Base-by-base conservation (phyloP, 352 stramenopile species). In the Globisporangium parvum region DNA sequence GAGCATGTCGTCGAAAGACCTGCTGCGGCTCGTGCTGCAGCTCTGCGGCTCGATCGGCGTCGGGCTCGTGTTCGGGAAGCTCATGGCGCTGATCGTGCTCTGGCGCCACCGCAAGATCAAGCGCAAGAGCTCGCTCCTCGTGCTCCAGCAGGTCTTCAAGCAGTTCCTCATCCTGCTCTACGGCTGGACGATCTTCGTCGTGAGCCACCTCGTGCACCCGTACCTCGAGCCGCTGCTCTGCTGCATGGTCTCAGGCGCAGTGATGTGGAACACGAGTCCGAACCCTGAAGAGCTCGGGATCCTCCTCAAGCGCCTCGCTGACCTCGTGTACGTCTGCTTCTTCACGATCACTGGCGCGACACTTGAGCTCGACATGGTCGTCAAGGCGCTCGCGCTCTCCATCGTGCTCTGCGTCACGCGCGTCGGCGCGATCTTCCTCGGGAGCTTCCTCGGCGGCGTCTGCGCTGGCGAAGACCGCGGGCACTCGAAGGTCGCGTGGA, bases 281-380 rank as follows among this genome's bases (percentile, higher is more conserved):
- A 80, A 83, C 31, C 71, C 74, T 2, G 77, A 87, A 42, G 77
- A 87, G 23, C 68, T 87, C 17, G 60, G 60, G 6, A 56, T 83
- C 17, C 53, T 87, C 44, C 50, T 87, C 24, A 78, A 83, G 49
- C 65, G 73, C 1, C 57, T 87, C 11, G 75, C 73, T 4, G 71
- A 85, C 50, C 49, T 85, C 18, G 74, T 88, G 26, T 88, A 87
- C 55, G 75, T 88, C n/a, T 77, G 72, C 50, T 88, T 88, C 51
- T 88, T 88, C 59, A 87, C 78, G 41, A 77, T 88, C 51, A 85
- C 78, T 3, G 78, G 78, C 18, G 78, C 78, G 15, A 80, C 78
- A 11, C 55, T 88, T 8, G 72, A 87, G 51, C 66, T 88, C 2
- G 75, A 88, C 37, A 85, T 83, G 71, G 61, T 88, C 3, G 70